phyloP scores from a whole-genome alignment of 306 rosid species.

The Benincasa hispida region DNA sequence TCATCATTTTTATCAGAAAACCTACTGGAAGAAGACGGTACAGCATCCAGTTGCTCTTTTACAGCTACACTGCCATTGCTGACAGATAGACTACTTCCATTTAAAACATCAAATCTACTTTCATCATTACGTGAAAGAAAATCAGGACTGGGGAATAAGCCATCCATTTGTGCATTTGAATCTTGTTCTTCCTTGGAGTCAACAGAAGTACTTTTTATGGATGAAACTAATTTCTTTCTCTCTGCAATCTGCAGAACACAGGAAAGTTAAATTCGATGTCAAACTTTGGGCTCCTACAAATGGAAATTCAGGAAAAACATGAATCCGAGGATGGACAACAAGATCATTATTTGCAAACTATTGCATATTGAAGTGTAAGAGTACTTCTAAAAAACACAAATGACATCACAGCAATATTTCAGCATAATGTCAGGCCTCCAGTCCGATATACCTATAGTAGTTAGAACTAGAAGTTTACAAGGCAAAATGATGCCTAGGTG shows the following conservation, averaged over 20 bases:
- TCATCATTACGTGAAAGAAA: constrained; percentile 11
- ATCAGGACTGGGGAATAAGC: constrained; percentile 15
- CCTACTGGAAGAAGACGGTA: constrained; percentile 13
- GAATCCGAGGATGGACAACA: not conserved
- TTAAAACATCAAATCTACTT: constrained; percentile 21
- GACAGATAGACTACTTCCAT: constrained; percentile 19
- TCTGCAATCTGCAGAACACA: constrained; percentile 59
- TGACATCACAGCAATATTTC: not conserved
- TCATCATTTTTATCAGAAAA: constrained; percentile 16
- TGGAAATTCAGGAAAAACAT: not conserved
- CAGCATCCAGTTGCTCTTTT: constrained; percentile 26
- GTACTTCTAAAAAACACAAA: not conserved
- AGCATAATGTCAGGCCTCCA: not conserved
- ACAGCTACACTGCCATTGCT: constrained; percentile 18
- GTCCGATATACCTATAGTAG: not conserved
- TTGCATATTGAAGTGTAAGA: not conserved
- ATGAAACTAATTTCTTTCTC: constrained; percentile 55
- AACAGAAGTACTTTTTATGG: constrained; percentile 27
- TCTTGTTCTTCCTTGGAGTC: constrained; percentile 23
- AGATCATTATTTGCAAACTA: not conserved
- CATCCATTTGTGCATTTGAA: constrained; percentile 26
- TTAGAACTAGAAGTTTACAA: not conserved
- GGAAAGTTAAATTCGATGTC: not conserved
- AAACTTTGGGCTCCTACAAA: not conserved
- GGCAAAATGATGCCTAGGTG: not conserved